Evolutionary conservation across 352 stramenopile species (phyloP).

Genomic region (Phytophthora uliginosa): DNA sequence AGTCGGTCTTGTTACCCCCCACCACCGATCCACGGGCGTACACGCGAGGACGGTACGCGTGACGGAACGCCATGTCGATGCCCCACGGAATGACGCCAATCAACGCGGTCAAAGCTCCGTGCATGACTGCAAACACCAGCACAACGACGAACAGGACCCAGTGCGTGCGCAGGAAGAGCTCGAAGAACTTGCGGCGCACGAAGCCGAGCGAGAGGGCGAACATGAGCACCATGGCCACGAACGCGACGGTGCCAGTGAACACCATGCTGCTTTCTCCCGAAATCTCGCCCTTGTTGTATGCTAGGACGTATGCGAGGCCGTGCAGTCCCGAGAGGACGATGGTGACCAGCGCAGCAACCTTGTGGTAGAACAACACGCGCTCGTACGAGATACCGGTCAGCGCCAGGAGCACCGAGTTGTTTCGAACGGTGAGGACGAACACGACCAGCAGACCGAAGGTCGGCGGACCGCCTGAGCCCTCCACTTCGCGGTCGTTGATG

Average conservation of each 20-base stretch:
- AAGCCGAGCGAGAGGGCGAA: conserved; percentile 41
- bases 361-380: conserved; percentile 64
- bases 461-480: conserved; percentile 30
- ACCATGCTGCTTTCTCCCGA: conserved; percentile 38
- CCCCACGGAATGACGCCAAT: conserved; percentile 44
- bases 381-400: conserved; percentile 63
- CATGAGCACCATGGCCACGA: conserved; percentile 48
- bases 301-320: conserved; percentile 52
- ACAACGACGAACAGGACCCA: conserved; percentile 64
- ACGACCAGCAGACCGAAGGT: conserved; percentile 45
- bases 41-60: conserved; percentile 30
- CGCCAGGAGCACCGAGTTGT: conserved; percentile 57
- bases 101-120: conserved; percentile 43
- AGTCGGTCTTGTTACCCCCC: conserved; percentile 12
- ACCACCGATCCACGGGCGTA: conserved; percentile 31
- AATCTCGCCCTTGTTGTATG: conserved; percentile 26
- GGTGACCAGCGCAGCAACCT: conserved; percentile 42
- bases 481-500: conserved; percentile 24
- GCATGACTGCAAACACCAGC: conserved; percentile 51
- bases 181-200: conserved; percentile 59
- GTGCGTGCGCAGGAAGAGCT: conserved; percentile 63
- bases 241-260: conserved; percentile 28
- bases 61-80: conserved; percentile 49
- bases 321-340: conserved; percentile 52
- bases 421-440: conserved; percentile 55